Conservation (phyloP, 768 basidiomycete genomes). For the Mycena filopes region DNA sequence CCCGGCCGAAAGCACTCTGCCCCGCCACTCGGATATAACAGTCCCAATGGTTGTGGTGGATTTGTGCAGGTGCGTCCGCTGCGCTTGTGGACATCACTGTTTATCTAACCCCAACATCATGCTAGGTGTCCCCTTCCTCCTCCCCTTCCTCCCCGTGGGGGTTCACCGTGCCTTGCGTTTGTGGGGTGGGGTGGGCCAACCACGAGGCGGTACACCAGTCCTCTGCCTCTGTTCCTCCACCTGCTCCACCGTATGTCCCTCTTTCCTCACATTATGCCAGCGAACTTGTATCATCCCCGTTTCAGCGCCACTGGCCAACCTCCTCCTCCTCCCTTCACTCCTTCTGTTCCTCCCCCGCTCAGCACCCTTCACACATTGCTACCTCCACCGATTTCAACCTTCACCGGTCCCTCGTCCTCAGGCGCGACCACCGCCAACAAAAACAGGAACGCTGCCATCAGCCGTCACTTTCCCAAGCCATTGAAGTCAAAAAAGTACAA, state of each 20-base stretch:
- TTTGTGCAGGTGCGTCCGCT: neutral
- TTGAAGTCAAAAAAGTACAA: neutral
- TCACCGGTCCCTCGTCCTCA: neutral
- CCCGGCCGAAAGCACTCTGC: no score
- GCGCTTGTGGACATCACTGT: neutral
- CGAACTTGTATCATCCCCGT: no score
- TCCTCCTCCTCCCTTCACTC: no score
- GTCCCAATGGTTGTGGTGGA: neutral
- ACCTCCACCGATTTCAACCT: neutral
- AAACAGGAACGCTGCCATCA: conserved; percentile 2
- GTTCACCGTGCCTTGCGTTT: neutral
- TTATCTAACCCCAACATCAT: neutral
- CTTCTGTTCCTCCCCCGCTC: neutral
- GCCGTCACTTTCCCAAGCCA: conserved; percentile 5
- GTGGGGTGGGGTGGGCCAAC: neutral
- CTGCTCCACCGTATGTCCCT: no score
- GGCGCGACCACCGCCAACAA: neutral
- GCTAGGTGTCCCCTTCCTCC: neutral
- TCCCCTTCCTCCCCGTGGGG: neutral
- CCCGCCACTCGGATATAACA: no score
- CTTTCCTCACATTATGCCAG: no score
- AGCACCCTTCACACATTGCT: neutral
- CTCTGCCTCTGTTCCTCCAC: neutral
- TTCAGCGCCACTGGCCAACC: neutral
- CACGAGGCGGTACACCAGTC: neutral